Conservation (phyloP, 1,284 basidiomycete species). For the Trichosporon sp. region DNA sequence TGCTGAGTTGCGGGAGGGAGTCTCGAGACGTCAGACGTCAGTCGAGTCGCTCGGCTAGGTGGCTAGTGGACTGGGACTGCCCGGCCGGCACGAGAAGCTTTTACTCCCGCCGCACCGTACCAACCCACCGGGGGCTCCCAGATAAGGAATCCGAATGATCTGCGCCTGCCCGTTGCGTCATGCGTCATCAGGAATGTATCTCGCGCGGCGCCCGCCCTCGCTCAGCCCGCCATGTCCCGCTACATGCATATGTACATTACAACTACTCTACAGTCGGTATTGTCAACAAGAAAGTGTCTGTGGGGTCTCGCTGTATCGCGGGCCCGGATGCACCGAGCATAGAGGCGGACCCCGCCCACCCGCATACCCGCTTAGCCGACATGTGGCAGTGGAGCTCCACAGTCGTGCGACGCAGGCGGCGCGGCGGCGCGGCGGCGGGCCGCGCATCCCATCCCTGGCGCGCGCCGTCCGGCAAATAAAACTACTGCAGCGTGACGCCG, state of each 20-base stretch:
- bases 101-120: background rate
- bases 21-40: background rate
- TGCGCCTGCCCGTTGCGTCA: background rate
- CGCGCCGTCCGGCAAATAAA: no score
- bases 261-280: background rate
- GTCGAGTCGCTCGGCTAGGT: background rate
- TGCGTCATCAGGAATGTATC: no score
- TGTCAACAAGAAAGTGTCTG: background rate
- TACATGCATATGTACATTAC: slow-evolving; percentile 1
- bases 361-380: background rate
- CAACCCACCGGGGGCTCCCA: background rate
- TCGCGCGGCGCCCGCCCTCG: background rate
- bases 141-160: slow-evolving; percentile 1
- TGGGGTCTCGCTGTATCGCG: no score
- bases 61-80: no score
- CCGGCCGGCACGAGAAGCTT: background rate
- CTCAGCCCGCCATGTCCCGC: background rate
- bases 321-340: background rate
- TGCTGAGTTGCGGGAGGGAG: background rate
- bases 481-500: slow-evolving; percentile 5
- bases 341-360: background rate
- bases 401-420: background rate
- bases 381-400: background rate
- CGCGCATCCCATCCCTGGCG: background rate
- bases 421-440: no score